These are phyloP conservation scores for Diaporthe humulicola DNA, from an alignment of 2,329 filamentous ascomycete species.

Conservation along the genomic window DNA sequence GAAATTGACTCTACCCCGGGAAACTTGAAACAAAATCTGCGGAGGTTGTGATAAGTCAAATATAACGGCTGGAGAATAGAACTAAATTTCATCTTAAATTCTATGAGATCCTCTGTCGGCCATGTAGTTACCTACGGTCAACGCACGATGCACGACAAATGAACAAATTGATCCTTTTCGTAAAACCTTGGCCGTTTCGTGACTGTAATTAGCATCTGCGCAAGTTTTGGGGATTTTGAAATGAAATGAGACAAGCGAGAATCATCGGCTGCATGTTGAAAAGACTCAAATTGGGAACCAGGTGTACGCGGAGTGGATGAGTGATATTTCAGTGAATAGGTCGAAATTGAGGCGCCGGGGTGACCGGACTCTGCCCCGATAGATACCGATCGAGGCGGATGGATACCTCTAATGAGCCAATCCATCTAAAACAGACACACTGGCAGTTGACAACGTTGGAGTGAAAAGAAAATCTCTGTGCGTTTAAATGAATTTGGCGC, in stretches of 20 bases:
- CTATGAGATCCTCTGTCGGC: neutral
- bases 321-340: neutral
- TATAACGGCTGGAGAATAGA: neutral
- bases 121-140: neutral
- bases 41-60: conserved; percentile 18
- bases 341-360: neutral
- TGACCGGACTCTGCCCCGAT: neutral
- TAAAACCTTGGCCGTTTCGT: neutral
- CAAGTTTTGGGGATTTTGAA: neutral
- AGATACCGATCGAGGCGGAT: neutral
- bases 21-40: conserved; percentile 17
- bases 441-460: too few species aligned
- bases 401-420: neutral
- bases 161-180: neutral
- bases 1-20: conserved; percentile 17
- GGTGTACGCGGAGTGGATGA: neutral
- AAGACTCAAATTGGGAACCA: neutral
- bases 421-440: neutral
- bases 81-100: neutral
- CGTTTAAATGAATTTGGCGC: too few species aligned
- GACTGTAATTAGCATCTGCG: neutral
- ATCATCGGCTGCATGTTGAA: neutral
- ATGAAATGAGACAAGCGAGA: neutral
- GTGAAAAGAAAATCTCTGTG: too few species aligned
- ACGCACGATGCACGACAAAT: neutral